phyloP scores from a whole-genome alignment of 23 red algal species.

The Gracilariopsis chorda region DNA sequence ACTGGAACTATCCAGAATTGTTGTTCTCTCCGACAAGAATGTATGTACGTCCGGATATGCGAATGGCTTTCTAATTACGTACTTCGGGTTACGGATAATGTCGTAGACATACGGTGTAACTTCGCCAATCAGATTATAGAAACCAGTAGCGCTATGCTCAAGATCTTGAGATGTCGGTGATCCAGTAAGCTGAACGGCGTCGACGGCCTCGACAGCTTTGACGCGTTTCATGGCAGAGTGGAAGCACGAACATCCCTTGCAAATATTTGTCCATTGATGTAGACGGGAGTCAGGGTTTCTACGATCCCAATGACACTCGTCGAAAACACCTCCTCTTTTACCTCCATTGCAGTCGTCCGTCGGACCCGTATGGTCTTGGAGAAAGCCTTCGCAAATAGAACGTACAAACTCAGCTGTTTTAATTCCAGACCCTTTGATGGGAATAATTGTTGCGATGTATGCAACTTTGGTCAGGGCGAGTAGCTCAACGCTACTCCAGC shows the following conservation, averaged over 20 bases:
- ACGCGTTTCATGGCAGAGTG: not conserved
- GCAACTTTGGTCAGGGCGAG: too few relatives aligned
- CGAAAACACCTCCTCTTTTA: not conserved
- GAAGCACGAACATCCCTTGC: not conserved
- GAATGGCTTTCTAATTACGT: not conserved
- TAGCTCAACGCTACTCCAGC: too few relatives aligned
- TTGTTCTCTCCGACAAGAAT: not conserved
- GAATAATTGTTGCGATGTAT: too few relatives aligned
- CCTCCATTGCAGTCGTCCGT: not conserved
- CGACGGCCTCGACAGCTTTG: too few relatives aligned
- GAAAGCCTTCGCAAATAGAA: not conserved
- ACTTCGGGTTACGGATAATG: not conserved
- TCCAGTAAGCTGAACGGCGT: not conserved
- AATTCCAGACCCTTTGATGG: too few relatives aligned
- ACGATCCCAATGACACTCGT: not conserved
- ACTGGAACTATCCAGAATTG: too few relatives aligned
- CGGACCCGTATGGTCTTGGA: not conserved
- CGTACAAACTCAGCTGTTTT: too few relatives aligned
- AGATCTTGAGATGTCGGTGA: not conserved
- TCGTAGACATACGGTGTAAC: not conserved
- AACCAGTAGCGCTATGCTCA: not conserved
- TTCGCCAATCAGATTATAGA: not conserved
- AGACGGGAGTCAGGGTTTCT: not conserved
- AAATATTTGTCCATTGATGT: not conserved
- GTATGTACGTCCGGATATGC: not conserved